Evolutionary conservation across 306 rosid species (phyloP), one percentile per base, ranked within the genome.

Genomic region (Lotus japonicus): DNA sequence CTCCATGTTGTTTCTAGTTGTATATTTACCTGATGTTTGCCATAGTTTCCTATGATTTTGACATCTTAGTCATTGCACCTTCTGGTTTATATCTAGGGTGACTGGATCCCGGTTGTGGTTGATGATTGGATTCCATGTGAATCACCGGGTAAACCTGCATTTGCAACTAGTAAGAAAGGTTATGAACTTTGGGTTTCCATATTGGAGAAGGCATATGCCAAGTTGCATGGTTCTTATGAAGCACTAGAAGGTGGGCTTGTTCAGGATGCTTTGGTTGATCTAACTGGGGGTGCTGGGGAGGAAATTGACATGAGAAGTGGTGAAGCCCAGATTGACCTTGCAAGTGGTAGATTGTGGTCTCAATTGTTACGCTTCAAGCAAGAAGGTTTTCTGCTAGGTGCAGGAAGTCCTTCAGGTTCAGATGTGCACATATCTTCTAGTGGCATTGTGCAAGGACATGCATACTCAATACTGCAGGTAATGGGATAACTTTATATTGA

Each of bases 221-320:
- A 95, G 85, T 78, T 95, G 95, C 99, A 95, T 73, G 96, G 99
- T 51, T 95, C 99, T 73, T 95, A 87, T 23, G 99, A 95, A 80
- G 97, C 99, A 21, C 79, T 95, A 60, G 99, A 95, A 84, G 99
- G 99, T 3, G 99, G 99, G 50, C 99, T 95, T 75, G 99, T 95
- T 82, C 99, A 95, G 84, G 99, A 95, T 84, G 99, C 99, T 71
- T 90, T 95, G 42, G 99, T 95, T 16, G 99, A 95, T 83, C 99
- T 95, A 68, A 95, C 99, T 36, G 99, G 99, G 31, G 99, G 99
- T 65, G 99, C 99, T n/a, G 99, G 99, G 41, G 99, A 95, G 87
- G 99, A 95, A 78, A 95, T 95, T 72, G 99, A 95, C 81, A 90
- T 95, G 96, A 82, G 97, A 80, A 81, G 96, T 62, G 77, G 95